Conservation (phyloP, 2,329 filamentous ascomycete species). For the Aspergillus niger region DNA sequence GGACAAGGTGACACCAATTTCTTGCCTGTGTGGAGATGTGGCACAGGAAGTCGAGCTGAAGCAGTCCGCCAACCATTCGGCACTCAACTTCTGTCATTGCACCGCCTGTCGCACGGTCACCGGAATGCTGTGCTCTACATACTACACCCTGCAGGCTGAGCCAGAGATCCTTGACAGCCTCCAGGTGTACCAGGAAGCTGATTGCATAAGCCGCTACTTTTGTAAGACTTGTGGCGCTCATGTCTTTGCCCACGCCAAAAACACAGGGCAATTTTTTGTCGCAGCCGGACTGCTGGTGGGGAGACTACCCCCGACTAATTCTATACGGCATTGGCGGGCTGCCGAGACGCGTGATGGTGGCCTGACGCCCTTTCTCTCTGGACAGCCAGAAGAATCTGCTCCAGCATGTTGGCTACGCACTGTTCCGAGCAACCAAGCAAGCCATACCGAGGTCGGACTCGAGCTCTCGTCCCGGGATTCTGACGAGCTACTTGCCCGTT, state of each 20-base stretch:
- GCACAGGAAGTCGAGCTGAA: conserved; percentile 29
- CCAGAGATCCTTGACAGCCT: conserved; percentile 40
- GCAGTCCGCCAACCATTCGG: conserved; percentile 20
- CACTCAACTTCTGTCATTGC: conserved; percentile 55
- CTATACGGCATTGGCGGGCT: conserved; percentile 32
- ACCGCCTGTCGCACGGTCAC: conserved; percentile 51
- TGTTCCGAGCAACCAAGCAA: conserved; percentile 3
- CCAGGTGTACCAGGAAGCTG: conserved; percentile 48
- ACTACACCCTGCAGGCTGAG: conserved; percentile 42
- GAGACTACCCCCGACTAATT: conserved; percentile 21
- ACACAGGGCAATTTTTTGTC: conserved; percentile 32
- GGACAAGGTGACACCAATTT: conserved; percentile 19
- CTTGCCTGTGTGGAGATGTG: conserved; percentile 34
- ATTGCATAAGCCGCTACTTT: conserved; percentile 49
- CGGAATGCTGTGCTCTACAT: conserved; percentile 51
- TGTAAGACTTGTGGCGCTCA: conserved; percentile 55
- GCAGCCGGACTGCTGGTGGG: conserved; percentile 36
- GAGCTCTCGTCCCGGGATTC: conserved; percentile 15
- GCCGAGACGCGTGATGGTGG: conserved; percentile 34
- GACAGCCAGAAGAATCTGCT: conserved; percentile 15
- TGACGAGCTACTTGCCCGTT: conserved; percentile 47
- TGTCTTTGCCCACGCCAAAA: conserved; percentile 34
- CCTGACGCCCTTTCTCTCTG: conserved; percentile 29
- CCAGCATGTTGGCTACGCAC: conserved; percentile 26
- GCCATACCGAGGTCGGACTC: background rate